Evolutionary conservation across 129 eudicot species (phyloP).

Genomic region (Scalesia atractyloides): DNA sequence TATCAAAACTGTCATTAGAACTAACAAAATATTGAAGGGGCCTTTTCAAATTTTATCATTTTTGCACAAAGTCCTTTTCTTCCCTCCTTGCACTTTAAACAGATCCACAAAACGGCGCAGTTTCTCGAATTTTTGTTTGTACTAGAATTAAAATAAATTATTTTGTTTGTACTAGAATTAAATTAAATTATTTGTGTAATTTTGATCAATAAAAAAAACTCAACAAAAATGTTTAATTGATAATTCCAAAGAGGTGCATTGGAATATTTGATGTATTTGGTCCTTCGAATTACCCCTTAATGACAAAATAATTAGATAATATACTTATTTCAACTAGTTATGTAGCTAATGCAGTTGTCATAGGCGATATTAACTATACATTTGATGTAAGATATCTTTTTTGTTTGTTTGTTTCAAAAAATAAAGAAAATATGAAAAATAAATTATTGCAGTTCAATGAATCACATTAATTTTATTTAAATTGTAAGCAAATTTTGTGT

Average conservation of each 20-base stretch:
- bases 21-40: conserved; percentile 1
- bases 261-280: conserved; percentile 30
- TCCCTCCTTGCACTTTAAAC: neutral
- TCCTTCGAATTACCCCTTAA: conserved; percentile 17
- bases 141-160: neutral
- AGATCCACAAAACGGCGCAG: conserved; percentile 2
- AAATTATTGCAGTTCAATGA: neutral
- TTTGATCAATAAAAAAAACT: neutral
- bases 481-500: neutral
- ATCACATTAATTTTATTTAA: neutral
- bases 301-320: conserved; percentile 22
- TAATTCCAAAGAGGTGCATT: conserved; percentile 21
- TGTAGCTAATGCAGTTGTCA: conserved; percentile 15
- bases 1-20: neutral
- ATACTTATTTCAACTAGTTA: neutral
- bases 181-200: neutral
- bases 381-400: neutral
- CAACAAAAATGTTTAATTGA: neutral
- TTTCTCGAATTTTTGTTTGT: conserved; percentile 22
- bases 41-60: neutral
- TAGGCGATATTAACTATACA: conserved; percentile 31
- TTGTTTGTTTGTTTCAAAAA: neutral
- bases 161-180: neutral
- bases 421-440: neutral
- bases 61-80: neutral